Evolutionary conservation across 2,329 filamentous ascomycete species (phyloP).

Genomic region (Zasmidium cellare): DNA sequence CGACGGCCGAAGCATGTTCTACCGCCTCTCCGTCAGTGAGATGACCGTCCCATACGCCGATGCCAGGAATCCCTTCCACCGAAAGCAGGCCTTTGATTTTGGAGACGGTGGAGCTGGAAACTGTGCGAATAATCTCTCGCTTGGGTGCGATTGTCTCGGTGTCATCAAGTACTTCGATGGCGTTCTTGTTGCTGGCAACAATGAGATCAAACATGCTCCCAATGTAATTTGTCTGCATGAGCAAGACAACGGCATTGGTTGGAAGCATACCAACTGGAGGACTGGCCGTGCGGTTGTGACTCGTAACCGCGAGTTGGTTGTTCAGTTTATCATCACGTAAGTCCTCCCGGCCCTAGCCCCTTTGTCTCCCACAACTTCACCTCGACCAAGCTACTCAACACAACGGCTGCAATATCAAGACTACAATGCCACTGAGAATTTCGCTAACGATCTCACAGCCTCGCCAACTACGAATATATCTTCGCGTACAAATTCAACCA

Average conservation of each 20-base stretch:
- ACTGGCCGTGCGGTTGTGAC: conserved; percentile 63
- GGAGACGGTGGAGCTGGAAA: conserved; percentile 68
- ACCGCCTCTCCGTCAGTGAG: conserved; percentile 67
- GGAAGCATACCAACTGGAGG: conserved; percentile 71
- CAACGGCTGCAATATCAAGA: no score
- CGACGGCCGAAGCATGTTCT: conserved; percentile 64
- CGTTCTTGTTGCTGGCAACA: conserved; percentile 54
- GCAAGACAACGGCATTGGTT: conserved; percentile 67
- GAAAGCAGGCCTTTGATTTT: conserved; percentile 72
- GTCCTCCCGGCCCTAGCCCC: no score
- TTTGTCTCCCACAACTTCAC: no score
- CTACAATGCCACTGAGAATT: no score
- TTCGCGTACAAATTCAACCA: conserved; percentile 66
- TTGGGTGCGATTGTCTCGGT: conserved; percentile 70
- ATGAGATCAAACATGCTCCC: conserved; percentile 53
- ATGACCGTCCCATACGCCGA: conserved; percentile 63
- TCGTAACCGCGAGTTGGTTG: conserved; percentile 61
- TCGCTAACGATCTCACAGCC: conserved; percentile 18
- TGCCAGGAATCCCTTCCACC: conserved; percentile 63
- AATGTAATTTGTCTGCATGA: conserved; percentile 71
- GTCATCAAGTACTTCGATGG: conserved; percentile 57
- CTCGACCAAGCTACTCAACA: no score
- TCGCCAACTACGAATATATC: conserved; percentile 71
- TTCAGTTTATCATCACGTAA: conserved; percentile 65
- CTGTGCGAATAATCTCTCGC: conserved; percentile 65